Evolutionary conservation across 2,329 filamentous ascomycete genomes (phyloP), one percentile per base, ranked within the genome.

Genomic region (Apiospora malaysiana): DNA sequence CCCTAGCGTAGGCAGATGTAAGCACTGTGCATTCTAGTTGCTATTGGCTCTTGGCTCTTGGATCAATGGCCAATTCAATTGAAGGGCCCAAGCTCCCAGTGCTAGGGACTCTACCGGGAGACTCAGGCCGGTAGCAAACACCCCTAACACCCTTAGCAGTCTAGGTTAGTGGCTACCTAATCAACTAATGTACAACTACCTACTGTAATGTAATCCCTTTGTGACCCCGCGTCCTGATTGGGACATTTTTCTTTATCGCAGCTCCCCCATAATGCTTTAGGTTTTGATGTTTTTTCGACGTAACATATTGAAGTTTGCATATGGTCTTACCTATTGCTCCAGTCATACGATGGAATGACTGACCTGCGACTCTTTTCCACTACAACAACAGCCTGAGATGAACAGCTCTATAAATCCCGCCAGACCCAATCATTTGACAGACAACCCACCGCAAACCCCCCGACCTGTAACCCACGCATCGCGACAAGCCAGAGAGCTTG

Each of bases 171-270:
- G n/a, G n/a, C n/a, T n/a, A n/a, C n/a, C n/a, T n/a, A n/a, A n/a
- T n/a, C n/a, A n/a, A n/a, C n/a, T n/a, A n/a, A n/a, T n/a, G n/a
- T n/a, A n/a, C n/a, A n/a, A n/a, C n/a, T n/a, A n/a, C n/a, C n/a
- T n/a, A n/a, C n/a, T n/a, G n/a, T n/a, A n/a, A 4, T 21, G 10
- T 25, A 40, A 40, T 10, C 37, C 69, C 56, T 70, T 74, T 74
- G 71, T 69, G 67, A 70, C 66, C 68, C 71, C 70, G 68, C 56
- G 70, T 46, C 47, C 68, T 71, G 72, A 69, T 71, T 66, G 72
- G 72, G 72, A 73, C 71, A 72, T 71, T 71, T 73, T 73, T 74
- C 46, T 47, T 68, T 68, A 42, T 69, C 46, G 56, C 56, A 63
- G 56, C 56, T 40, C 56, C 56, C 25, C 56, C 56, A 63, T 21